Evolutionary conservation across 768 basidiomycete species (phyloP).

Genomic region (Coprinellus aureogranulatus): DNA sequence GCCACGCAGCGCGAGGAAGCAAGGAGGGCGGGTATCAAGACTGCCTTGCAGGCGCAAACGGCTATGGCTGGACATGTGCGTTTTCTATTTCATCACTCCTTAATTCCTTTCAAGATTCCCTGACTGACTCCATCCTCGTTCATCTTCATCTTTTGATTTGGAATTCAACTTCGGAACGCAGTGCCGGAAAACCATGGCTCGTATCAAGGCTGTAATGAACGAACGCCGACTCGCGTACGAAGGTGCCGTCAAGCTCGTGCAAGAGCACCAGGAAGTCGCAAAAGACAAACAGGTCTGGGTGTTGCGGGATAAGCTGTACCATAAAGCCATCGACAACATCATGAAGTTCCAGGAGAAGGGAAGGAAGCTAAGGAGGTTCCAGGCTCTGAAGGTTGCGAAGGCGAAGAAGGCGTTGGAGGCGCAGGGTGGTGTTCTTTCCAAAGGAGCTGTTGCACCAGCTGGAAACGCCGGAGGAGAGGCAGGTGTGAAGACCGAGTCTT

Average conservation of each 20-base stretch:
- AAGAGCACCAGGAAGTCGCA: conserved; percentile 29
- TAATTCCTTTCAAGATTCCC: no score
- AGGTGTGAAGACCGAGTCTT: not conserved
- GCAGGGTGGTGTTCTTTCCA: not conserved
- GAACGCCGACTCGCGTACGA: conserved; percentile 86
- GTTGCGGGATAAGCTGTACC: conserved; percentile 7
- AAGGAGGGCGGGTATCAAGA: conserved; percentile 53
- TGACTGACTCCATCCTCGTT: conserved; percentile 3
- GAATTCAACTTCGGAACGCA: conserved; percentile 24
- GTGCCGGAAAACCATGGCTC: conserved; percentile 95
- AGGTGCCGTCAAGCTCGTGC: conserved; percentile 52
- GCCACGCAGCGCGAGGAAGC: conserved; percentile 83
- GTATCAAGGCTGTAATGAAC: conserved; percentile 88
- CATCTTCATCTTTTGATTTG: not conserved
- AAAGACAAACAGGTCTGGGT: conserved; percentile 16
- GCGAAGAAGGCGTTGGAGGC: conserved; percentile 1
- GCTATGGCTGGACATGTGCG: conserved; percentile 46
- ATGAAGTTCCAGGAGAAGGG: not conserved
- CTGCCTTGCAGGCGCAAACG: conserved; percentile 29
- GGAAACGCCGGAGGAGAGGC: not conserved
- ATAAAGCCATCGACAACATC: conserved; percentile 3
- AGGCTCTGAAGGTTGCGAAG: not conserved
- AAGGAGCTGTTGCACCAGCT: not conserved
- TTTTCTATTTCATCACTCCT: conserved; percentile 1
- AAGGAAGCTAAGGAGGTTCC: not conserved